Evolutionary conservation across 1,139 yeast genomes (phyloP), one percentile per base, ranked within the genome.

Genomic region (Geotrichum cucujoidarum): DNA sequence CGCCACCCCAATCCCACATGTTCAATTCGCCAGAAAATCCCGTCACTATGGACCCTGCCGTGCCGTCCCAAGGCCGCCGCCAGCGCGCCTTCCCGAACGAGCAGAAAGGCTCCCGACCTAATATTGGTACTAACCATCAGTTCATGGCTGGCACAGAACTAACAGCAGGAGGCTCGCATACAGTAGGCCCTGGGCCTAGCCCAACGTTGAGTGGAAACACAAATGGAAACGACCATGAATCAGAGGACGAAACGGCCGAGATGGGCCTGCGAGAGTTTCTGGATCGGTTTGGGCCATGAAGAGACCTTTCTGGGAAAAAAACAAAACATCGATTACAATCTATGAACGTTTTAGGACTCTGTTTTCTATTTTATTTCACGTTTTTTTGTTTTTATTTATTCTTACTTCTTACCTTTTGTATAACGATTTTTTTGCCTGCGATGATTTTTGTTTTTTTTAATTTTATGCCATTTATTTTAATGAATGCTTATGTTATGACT

Each of bases 211-310:
- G n/a, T n/a, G n/a, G n/a, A n/a, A n/a, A n/a, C n/a, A n/a, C n/a
- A n/a, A n/a, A n/a, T n/a, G 40, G 17, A 13, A 20, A 4, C 13
- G 17, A 16, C 16, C 4, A 35, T 11, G 29, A 35, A 13, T n/a
- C n/a, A n/a, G 27, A 35, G 4, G 13, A 6, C 8, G 27, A 24
- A 6, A 10, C 10, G 8, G 6, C 27, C 6, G 27, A 38, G 16
- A 38, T 38, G 41, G 33, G 41, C 8, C 22, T 38, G 2, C 11
- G 16, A 3, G 41, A 38, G 18, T 38, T 38, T 38, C 25, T 38
- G 22, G 33, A 35, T 4, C 20, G 20, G 27, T 35, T 35, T 35
- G 27, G 8, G 27, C 27, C 27, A 10, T n/a, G n/a, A n/a, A n/a
- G n/a, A n/a, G n/a, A n/a, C n/a, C n/a, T n/a, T n/a, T n/a, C n/a